Base-by-base conservation (phyloP, 768 basidiomycete genomes). In the Pisolithus tinctorius region DNA sequence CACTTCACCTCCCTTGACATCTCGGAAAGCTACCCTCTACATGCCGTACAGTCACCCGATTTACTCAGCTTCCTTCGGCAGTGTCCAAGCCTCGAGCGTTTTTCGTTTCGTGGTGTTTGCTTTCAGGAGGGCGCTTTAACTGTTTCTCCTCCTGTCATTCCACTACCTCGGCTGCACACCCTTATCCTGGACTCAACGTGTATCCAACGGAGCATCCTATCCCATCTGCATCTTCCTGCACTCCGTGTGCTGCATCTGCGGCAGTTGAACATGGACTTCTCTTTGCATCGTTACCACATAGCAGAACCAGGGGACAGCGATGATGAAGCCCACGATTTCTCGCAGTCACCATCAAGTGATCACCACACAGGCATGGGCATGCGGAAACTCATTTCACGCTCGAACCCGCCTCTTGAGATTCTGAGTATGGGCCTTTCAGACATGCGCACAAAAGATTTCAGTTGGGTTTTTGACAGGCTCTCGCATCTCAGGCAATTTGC, bases 401-500 rank as follows among this genome's bases (percentile, higher is more conserved):
- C 76, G 51, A 70, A 69, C 45, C 88, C 88, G 2, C 84, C 84
- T 13, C 68, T 90, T 38, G 73, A 74, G 45, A 65, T 81, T 30
- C 76, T 89, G 23, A 78, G 84, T 61, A 89, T 90, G 87, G 83
- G 89, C 59, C 85, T 82, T 58, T 83, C 84, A 48, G 88, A 89
- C 67, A 83, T 88, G 80, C 83, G 86, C 42, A 89, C 86, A 30
- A 89, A 88, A 68, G 88, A 90, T 61, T 90, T 90, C 61, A 63
- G 59, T 29, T 86, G 81, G 69, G 70, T 81, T 45, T 89, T 89
- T 55, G 78, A 81, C 51, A 71, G 74, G 36, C 68, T 86, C 11
- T 61, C 63, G 0, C 53, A 64, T 31, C 69, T 90, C 44, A 77
- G 78, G 58, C 77, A 81, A 45, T 90, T 90, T 64, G 74, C 76